Conservation (phyloP, 148 eudicot genomes). For the Chenopodium quinoa region DNA sequence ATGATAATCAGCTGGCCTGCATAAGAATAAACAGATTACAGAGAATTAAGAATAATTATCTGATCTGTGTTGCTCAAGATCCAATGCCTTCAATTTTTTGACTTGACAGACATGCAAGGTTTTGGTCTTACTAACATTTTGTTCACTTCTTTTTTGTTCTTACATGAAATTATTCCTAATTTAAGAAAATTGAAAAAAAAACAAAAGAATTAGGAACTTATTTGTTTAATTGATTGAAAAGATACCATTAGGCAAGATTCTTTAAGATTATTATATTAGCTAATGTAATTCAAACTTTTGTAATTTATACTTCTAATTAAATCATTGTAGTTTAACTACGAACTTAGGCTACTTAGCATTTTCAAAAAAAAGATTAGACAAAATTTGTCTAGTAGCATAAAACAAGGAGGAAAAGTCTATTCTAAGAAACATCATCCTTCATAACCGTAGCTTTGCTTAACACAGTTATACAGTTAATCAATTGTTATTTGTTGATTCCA, state of each 20-base stretch:
- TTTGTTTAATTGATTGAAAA: background rate
- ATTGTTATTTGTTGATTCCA: constrained; percentile 1
- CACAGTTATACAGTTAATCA: constrained; percentile 6
- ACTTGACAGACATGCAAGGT: constrained; percentile 25
- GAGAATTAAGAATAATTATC: background rate
- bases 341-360: background rate
- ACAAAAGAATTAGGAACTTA: background rate
- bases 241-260: constrained; percentile 12
- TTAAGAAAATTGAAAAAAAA: background rate
- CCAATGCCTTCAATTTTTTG: constrained; percentile 23
- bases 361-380: background rate
- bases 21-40: constrained; percentile 10
- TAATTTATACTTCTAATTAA: too few relatives aligned
- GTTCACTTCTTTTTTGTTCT: constrained; percentile 9
- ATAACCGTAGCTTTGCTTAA: constrained; percentile 15
- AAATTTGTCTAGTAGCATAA: constrained; percentile 20
- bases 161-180: constrained; percentile 1
- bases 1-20: constrained; percentile 11
- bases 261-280: background rate
- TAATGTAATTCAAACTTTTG: background rate
- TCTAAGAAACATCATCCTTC: constrained; percentile 8
- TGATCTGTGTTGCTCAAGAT: constrained; percentile 21
- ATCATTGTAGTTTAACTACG: background rate
- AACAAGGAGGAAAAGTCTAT: constrained; percentile 21
- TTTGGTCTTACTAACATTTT: constrained; percentile 16